Evolutionary conservation across 192 early-diverging fungal species (phyloP), one percentile per base, ranked within the genome.

Genomic region (Mortierella antarctica): DNA sequence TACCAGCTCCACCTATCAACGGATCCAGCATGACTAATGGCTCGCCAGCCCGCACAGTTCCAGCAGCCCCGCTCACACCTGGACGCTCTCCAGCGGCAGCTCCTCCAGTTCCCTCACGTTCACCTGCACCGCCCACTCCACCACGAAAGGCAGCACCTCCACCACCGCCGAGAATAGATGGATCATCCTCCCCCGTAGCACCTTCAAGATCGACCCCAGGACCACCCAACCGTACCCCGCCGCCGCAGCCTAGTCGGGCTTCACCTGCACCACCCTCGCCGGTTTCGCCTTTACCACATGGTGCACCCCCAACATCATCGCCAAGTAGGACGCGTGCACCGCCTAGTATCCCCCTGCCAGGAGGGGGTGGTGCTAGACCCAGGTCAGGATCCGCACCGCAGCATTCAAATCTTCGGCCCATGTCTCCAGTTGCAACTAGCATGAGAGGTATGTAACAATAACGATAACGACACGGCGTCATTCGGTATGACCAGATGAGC

Each of bases 331-430:
- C 64, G 12, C 75, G 75, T 56, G 63, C 69, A 44, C 63, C 69
- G 50, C 57, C 65, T 18, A 52, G 45, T 23, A 47, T 39, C 3
- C 55, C 68, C 31, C 31, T 31, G 31, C 31, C 80, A 66, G 71
- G 71, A 14, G 40, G 41, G 10, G 51, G 31, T 31, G 57, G 62
- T 48, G 62, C 65, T 12, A 63, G 71, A 58, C 56, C 60, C 13
- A 18, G 73, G 48, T 81, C 77, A 52, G 69, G 67, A 15, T 74
- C 73, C 45, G 71, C 80, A 13, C 73, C 73, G 4, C 62, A 59
- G 17, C 57, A 65, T 46, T 61, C 78, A 15, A 63, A 70, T 53
- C 6, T 74, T 7, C 57, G 74, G 21, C 63, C 71, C 48, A 23
- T 55, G 20, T 67, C 74, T 44, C 58, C 68, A 21, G 23, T 13